Evolutionary conservation across 805 yeast species (phyloP).

Genomic region (Metschnikowia matae): DNA sequence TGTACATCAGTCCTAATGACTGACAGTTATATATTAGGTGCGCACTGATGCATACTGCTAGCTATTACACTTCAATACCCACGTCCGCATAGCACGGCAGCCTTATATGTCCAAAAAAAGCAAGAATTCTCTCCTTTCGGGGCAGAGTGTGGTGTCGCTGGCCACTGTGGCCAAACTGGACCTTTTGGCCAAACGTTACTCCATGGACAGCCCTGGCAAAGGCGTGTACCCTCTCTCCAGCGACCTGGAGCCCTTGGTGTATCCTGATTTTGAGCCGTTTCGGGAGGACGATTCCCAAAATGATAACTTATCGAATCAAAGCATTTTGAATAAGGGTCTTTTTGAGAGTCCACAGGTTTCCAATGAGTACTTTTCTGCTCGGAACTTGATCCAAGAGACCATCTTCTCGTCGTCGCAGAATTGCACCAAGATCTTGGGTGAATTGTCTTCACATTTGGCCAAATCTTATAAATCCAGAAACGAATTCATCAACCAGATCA

Average conservation of each 20-base stretch:
- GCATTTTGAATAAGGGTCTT: constrained; percentile 64
- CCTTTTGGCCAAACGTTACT: constrained; percentile 31
- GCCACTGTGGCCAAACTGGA: constrained; percentile 28
- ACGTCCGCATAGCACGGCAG: neutral
- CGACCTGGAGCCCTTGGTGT: constrained; percentile 23
- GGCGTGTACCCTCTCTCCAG: constrained; percentile 35
- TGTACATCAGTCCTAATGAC: too few relatives aligned
- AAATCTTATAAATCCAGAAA: constrained; percentile 36
- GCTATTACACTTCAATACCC: neutral
- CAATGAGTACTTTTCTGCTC: constrained; percentile 68
- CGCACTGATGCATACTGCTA: neutral
- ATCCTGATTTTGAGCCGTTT: constrained; percentile 78
- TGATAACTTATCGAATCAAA: constrained; percentile 43
- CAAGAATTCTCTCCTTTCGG: constrained; percentile 15
- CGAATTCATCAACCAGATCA: constrained; percentile 38
- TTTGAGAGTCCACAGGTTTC: constrained; percentile 58
- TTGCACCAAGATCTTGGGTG: constrained; percentile 33
- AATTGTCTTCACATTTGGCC: constrained; percentile 36
- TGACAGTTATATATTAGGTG: neutral
- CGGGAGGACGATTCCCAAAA: constrained; percentile 29
- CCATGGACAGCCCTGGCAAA: constrained; percentile 32
- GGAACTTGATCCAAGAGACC: constrained; percentile 52
- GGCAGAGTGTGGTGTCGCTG: constrained; percentile 15
- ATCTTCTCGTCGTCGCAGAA: constrained; percentile 33
- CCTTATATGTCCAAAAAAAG: constrained; percentile 11